Evolutionary conservation across 768 basidiomycete species (phyloP).

Genomic region (Pleurotus platypus): DNA sequence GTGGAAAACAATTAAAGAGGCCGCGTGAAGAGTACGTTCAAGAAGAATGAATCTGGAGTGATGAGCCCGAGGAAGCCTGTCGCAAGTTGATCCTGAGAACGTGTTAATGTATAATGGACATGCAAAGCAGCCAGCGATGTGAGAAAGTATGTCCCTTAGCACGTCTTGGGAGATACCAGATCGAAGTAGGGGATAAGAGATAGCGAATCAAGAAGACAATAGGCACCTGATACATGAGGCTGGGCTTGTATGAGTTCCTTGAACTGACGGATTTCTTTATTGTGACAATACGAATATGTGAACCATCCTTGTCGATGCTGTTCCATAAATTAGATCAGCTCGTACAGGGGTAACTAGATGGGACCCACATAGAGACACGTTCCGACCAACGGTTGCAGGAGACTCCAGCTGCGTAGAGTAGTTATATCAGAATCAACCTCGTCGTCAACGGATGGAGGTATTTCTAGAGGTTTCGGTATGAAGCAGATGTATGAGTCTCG

Average conservation of each 20-base stretch:
- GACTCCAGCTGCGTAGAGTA: slow-evolving; percentile 77
- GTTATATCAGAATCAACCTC: slow-evolving; percentile 57
- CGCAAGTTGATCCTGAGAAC: slow-evolving; percentile 5
- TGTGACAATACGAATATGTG: slow-evolving; percentile 96
- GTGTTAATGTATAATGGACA: slow-evolving; percentile 1
- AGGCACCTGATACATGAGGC: slow-evolving; percentile 60
- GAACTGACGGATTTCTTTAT: slow-evolving; percentile 94
- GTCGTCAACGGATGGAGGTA: slow-evolving; percentile 39
- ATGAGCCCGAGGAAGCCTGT: slow-evolving; percentile 5
- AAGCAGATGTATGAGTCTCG: slow-evolving; percentile 73
- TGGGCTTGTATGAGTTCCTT: slow-evolving; percentile 72
- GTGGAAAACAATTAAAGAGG: not conserved
- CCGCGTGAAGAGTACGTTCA: not conserved
- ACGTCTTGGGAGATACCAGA: slow-evolving; percentile 19
- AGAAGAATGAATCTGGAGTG: not conserved
- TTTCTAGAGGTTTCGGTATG: slow-evolving; percentile 62
- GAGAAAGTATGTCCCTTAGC: slow-evolving; percentile 8
- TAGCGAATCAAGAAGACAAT: slow-evolving; percentile 16
- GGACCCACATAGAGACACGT: slow-evolving; percentile 80
- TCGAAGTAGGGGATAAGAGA: slow-evolving; percentile 22
- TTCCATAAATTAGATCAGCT: slow-evolving; percentile 26
- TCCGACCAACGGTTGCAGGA: slow-evolving; percentile 75
- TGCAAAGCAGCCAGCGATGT: slow-evolving; percentile 1
- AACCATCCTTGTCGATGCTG: slow-evolving; percentile 92
- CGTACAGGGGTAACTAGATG: slow-evolving; percentile 18